phyloP scores from a whole-genome alignment of 805 yeast species.

The Ogataea saltuana region DNA sequence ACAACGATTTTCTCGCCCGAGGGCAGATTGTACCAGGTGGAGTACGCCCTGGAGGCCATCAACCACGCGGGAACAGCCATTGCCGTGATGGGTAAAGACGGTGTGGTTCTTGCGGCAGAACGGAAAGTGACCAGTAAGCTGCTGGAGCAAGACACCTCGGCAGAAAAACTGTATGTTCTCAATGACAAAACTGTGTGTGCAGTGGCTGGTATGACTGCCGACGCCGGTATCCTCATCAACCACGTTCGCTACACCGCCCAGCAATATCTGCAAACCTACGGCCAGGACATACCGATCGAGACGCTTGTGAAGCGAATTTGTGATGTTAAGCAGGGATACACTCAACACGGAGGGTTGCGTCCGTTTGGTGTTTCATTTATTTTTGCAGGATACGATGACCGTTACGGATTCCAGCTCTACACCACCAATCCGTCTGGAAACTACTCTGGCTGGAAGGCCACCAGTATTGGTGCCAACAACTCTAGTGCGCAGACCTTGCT shows the following conservation, averaged over 20 bases:
- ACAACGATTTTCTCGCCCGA: conserved; percentile 99
- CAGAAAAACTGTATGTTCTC: conserved; percentile 87
- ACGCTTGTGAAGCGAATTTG: conserved; percentile 83
- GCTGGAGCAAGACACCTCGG: conserved; percentile 89
- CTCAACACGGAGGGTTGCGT: conserved; percentile 97
- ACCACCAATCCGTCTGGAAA: conserved; percentile 98
- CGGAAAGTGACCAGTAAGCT: conserved; percentile 91
- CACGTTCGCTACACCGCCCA: conserved; percentile 87
- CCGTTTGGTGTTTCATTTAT: conserved; percentile 97
- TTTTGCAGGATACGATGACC: conserved; percentile 92
- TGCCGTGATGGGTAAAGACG: conserved; percentile 75
- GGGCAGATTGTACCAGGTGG: conserved; percentile 96
- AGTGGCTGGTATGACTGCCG: conserved; percentile 98
- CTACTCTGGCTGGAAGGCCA: conserved; percentile 98
- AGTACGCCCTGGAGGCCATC: conserved; percentile 82
- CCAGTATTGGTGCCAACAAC: conserved; percentile 94
- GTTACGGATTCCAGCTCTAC: conserved; percentile 86
- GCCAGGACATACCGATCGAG: conserved; percentile 94
- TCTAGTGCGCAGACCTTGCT: conserved; percentile 94
- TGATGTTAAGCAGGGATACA: conserved; percentile 95
- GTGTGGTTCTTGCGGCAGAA: conserved; percentile 96
- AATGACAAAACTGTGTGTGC: conserved; percentile 76
- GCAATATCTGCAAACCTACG: conserved; percentile 78
- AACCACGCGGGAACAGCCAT: conserved; percentile 82
- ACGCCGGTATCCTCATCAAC: conserved; percentile 87